These are phyloP conservation scores for Suillus lakei DNA, from an alignment of 768 basidiomycete species.

Conservation along the genomic window DNA sequence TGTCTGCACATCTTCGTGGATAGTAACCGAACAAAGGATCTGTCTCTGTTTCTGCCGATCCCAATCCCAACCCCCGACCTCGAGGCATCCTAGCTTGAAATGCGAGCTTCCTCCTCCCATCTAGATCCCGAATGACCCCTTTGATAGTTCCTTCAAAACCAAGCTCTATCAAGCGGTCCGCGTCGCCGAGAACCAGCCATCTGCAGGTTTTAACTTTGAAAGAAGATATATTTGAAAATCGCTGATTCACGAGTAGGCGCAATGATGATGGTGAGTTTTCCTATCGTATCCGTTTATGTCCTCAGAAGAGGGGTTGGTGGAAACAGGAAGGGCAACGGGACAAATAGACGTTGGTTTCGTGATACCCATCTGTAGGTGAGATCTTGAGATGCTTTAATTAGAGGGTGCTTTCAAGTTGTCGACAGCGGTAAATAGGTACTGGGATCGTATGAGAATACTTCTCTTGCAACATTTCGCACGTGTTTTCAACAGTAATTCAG, in stretches of 20 bases:
- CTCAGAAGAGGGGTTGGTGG: slow-evolving; percentile 56
- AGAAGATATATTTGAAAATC: slow-evolving; percentile 91
- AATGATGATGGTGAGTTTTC: slow-evolving; percentile 92
- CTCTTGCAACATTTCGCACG: too few species aligned
- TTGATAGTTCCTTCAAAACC: slow-evolving; percentile 95
- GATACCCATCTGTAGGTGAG: too few species aligned
- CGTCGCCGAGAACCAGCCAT: slow-evolving; percentile 97
- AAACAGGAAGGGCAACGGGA: slow-evolving; percentile 65
- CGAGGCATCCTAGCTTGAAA: too few species aligned
- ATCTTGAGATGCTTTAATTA: too few species aligned
- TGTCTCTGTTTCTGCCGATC: too few species aligned
- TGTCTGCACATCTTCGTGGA: slow-evolving; percentile 91
- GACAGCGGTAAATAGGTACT: too few species aligned
- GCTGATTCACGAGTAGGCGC: slow-evolving; percentile 96
- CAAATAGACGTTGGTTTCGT: slow-evolving; percentile 90
- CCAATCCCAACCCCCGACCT: too few species aligned
- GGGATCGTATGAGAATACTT: too few species aligned
- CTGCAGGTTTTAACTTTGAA: slow-evolving; percentile 92
- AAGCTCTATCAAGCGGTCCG: slow-evolving; percentile 89
- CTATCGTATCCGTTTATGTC: slow-evolving; percentile 68
- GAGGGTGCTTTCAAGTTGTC: too few species aligned
- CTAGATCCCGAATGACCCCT: slow-evolving; percentile 85
- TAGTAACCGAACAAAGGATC: slow-evolving; percentile 95
- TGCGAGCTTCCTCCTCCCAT: slow-evolving; percentile 80
- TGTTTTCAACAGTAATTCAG: too few species aligned